A percentile compares a stretch with the other conserved stretches of the same genome.
Conservation (phyloP, 2,329 filamentous ascomycete genomes). For the Paracoccidioides lutzii region DNA sequence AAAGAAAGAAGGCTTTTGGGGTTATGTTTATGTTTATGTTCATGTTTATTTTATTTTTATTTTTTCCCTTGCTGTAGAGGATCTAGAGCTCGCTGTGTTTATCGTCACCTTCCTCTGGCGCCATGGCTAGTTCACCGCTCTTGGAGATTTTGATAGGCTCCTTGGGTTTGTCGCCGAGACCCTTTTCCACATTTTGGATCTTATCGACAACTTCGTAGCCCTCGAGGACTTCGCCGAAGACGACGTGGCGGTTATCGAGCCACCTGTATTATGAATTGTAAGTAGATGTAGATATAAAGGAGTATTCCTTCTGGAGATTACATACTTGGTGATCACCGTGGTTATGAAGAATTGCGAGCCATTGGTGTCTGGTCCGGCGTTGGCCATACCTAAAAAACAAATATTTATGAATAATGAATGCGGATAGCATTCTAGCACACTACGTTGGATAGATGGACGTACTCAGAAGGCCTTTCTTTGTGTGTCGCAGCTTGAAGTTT, state of each 20-base stretch:
- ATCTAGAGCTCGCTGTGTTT: slow-evolving; percentile 48
- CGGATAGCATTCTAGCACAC: background rate
- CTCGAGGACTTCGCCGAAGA: slow-evolving; percentile 57
- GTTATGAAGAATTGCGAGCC: slow-evolving; percentile 58
- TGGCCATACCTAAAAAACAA: slow-evolving; percentile 45
- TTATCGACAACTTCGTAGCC: slow-evolving; percentile 54
- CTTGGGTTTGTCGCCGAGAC: slow-evolving; percentile 42
- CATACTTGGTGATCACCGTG: slow-evolving; percentile 43
- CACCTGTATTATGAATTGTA: slow-evolving; percentile 27
- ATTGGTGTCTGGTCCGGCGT: slow-evolving; percentile 52
- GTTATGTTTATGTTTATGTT: too few species aligned
- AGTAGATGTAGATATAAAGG: background rate
- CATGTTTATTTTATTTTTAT: background rate
- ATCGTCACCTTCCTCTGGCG: slow-evolving; percentile 45
- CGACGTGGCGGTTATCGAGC: slow-evolving; percentile 53
- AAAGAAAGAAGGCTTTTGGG: background rate
- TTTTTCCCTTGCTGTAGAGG: slow-evolving; percentile 12
- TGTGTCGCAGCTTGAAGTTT: slow-evolving; percentile 61
- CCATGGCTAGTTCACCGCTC: slow-evolving; percentile 50
- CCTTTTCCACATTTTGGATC: slow-evolving; percentile 51
- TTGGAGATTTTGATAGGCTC: slow-evolving; percentile 52
- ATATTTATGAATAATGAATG: background rate
- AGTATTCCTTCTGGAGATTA: background rate
- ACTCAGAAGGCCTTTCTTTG: slow-evolving; percentile 50
- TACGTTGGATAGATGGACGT: slow-evolving; percentile 18